Conservation (phyloP, 441 rosid genomes). For the Dalechampia spathulata region DNA sequence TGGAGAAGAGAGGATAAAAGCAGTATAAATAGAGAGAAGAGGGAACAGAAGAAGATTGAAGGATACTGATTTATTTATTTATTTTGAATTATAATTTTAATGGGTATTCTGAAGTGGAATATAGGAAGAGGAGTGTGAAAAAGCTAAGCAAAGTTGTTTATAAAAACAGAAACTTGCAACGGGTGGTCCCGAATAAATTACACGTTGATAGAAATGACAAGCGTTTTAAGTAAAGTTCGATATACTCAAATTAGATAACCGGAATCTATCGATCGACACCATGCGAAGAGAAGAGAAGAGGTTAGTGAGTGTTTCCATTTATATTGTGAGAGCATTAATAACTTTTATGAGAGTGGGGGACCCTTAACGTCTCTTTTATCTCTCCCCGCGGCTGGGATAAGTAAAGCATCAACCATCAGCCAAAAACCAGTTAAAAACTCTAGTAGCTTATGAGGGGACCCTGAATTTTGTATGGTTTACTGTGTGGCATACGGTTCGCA, state of each 20-base stretch:
- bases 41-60: neutral
- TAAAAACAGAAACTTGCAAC: constrained; percentile 8
- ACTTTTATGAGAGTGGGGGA: constrained; percentile 43
- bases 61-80: neutral
- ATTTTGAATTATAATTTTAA: too few relatives aligned
- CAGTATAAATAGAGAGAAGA: constrained; percentile 38
- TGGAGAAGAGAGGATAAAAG: constrained; percentile 23
- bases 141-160: neutral
- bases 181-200: constrained; percentile 50
- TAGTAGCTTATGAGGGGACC: constrained; percentile 28
- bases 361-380: constrained; percentile 17
- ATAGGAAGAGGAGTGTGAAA: constrained; percentile 1
- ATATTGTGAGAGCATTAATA: constrained; percentile 36
- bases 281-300: constrained; percentile 43
- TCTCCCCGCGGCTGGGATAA: constrained; percentile 14
- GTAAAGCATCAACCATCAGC: constrained; percentile 19
- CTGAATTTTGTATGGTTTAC: too few relatives aligned
- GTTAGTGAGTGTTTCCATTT: constrained; percentile 41
- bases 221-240: too few relatives aligned
- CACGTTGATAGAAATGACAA: too few relatives aligned
- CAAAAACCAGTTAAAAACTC: constrained; percentile 8
- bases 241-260: constrained; percentile 57
- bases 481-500: too few relatives aligned
- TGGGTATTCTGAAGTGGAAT: neutral
- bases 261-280: constrained; percentile 42